Percentiles rank a stretch among this genome's conserved stretches.
Evolutionary conservation across 345 rosid species (phyloP).

Genomic region (Arabidopsis thaliana): TAIR10.1 NC_003070.9:22659501-22660000

Average conservation of each 20-base stretch:
- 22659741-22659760: not conserved
- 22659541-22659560: not conserved
- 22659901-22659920: conserved; percentile 60
- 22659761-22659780: not conserved
- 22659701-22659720: conserved; percentile 88
- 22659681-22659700: conserved; percentile 72
- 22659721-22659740: conserved; percentile 37
- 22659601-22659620: not conserved
- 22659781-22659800: conserved; percentile 38
- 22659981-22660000: no score
- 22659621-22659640: conserved; percentile 17
- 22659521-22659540: no score
- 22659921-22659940: conserved; percentile 72
- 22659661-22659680: conserved; percentile 83
- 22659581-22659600: not conserved
- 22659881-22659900: conserved; percentile 52
- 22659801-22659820: conserved; percentile 81
- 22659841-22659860: conserved; percentile 77
- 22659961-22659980: conserved; percentile 36
- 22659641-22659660: conserved; percentile 18
- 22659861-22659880: conserved; percentile 58
- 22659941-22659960: conserved; percentile 58
- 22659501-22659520: no score
- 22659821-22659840: conserved; percentile 64
- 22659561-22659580: not conserved